Evolutionary conservation across 2,329 filamentous ascomycete genomes (phyloP).

Genomic region (Passalora sequoiae): DNA sequence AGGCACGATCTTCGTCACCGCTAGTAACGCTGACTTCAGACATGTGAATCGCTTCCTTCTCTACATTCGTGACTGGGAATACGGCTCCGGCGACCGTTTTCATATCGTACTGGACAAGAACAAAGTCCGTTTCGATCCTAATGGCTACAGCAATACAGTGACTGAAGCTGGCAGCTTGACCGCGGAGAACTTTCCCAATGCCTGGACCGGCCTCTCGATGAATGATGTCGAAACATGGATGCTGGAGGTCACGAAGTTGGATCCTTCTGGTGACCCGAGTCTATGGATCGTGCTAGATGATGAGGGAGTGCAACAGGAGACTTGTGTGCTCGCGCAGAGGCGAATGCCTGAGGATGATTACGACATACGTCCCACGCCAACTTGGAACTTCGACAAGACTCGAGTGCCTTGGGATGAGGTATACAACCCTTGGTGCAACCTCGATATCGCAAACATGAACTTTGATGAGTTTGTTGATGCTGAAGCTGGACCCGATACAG

Average conservation of each 20-base stretch:
- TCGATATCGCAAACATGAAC: conserved; percentile 19
- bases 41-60: conserved; percentile 16
- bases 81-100: conserved; percentile 7
- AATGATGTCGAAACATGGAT: conserved; percentile 14
- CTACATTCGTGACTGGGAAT: conserved; percentile 13
- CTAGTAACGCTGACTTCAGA: conserved; percentile 13
- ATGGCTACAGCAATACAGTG: neutral
- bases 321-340: conserved; percentile 9
- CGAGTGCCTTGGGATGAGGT: conserved; percentile 12
- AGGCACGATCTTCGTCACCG: conserved; percentile 17
- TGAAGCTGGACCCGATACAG: conserved; percentile 6
- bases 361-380: neutral
- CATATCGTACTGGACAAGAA: conserved; percentile 12
- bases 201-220: conserved; percentile 12
- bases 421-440: conserved; percentile 15
- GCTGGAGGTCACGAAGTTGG: conserved; percentile 4
- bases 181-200: conserved; percentile 9
- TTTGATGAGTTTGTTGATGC: conserved; percentile 16
- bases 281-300: conserved; percentile 14
- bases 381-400: conserved; percentile 12
- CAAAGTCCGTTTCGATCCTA: conserved; percentile 8
- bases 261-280: conserved; percentile 1
- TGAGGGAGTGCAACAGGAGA: conserved; percentile 6
- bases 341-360: conserved; percentile 5
- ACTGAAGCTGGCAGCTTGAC: conserved; percentile 3